Conservation (phyloP, 139 green algal species). For the Picochlorum sp. region DNA sequence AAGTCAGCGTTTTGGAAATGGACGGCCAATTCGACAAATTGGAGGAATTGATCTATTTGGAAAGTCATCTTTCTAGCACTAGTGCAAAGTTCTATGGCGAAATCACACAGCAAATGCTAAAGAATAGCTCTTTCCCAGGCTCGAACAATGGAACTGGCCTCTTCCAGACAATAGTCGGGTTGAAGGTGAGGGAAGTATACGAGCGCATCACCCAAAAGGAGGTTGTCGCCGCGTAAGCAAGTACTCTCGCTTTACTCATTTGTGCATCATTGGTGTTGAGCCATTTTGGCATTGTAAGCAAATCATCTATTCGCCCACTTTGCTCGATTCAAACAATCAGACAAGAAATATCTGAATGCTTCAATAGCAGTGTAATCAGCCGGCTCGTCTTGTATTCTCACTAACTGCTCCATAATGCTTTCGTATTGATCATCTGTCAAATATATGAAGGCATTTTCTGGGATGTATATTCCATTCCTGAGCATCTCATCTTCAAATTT, state of each 20-base stretch:
- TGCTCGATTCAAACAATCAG: slow-evolving; percentile 16
- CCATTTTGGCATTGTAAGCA: slow-evolving; percentile 2
- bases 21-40: slow-evolving; percentile 99
- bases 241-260: slow-evolving; percentile 4
- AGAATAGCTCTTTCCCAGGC: slow-evolving; percentile 91
- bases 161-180: slow-evolving; percentile 92
- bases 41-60: slow-evolving; percentile 99
- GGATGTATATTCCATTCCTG: not conserved
- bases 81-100: slow-evolving; percentile 92
- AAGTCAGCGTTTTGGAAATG: slow-evolving; percentile 89
- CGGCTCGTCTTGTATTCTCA: not conserved
- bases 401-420: slow-evolving; percentile 6
- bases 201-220: slow-evolving; percentile 84
- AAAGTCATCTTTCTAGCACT: slow-evolving; percentile 96
- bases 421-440: slow-evolving; percentile 10
- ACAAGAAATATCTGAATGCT: slow-evolving; percentile 9
- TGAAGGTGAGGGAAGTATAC: slow-evolving; percentile 98
- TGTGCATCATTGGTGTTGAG: not conserved
- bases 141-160: slow-evolving; percentile 99
- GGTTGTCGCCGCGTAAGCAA: slow-evolving; percentile 11
- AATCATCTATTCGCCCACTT: slow-evolving; percentile 11
- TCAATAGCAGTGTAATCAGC: slow-evolving; percentile 7
- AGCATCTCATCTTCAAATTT: not conserved
- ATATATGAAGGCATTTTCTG: slow-evolving; percentile 6
- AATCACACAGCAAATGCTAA: slow-evolving; percentile 99